A percentile compares a stretch with the other conserved stretches of the same genome.
Evolutionary conservation across 1,284 basidiomycete genomes (phyloP).

Genomic region (Microbotryum lychnidis-dioicae): DNA sequence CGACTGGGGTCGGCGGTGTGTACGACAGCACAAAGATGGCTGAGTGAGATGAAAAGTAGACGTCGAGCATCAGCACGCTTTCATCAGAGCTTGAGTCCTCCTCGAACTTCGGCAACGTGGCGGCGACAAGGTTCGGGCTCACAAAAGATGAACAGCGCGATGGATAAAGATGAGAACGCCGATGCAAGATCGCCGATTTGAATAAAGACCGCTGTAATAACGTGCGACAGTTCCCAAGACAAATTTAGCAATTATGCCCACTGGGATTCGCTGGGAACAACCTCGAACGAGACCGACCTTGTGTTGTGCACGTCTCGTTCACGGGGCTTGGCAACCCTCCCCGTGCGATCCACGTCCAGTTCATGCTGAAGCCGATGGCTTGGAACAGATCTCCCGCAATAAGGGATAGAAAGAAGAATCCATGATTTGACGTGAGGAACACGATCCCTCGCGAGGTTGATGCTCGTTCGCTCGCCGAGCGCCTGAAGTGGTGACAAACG

Average conservation of each 20-base stretch:
- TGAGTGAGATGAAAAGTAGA: neutral
- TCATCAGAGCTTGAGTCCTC: no score
- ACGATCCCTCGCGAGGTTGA: no score
- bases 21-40: constrained; percentile 10
- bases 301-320: no score
- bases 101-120: no score
- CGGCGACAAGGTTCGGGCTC: neutral
- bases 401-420: neutral
- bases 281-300: neutral
- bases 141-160: constrained; percentile 57
- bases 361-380: constrained; percentile 14
- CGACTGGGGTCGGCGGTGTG: neutral
- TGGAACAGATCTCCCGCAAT: constrained; percentile 7
- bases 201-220: constrained; percentile 47
- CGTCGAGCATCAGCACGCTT: neutral
- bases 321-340: no score
- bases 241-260: neutral
- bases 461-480: constrained; percentile 1
- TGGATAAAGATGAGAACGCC: constrained; percentile 57
- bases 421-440: neutral
- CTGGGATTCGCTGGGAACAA: neutral
- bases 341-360: neutral
- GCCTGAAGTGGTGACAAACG: neutral
- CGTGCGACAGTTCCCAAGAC: neutral
- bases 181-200: constrained; percentile 55